Evolutionary conservation across 805 yeast genomes (phyloP), one percentile per base, ranked within the genome.

Genomic region (Starmerella stigmatis): DNA sequence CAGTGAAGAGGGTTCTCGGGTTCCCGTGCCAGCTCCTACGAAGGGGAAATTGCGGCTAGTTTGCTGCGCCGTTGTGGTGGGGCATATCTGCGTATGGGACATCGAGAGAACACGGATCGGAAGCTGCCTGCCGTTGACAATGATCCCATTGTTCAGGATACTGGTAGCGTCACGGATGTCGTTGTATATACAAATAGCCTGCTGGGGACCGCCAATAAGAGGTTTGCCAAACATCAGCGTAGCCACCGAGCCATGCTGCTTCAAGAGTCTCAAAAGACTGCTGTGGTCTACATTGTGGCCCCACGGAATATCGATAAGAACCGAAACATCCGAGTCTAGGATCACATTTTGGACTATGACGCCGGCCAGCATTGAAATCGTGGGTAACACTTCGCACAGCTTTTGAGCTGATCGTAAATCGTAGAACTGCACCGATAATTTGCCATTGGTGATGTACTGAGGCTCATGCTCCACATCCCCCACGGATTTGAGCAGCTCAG

Each of bases 301-400:
- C 44, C 48, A 40, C 4, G 44, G 48, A n/a, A 45, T 23, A 8
- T 45, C 41, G 11, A 45, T 20, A 4, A 34, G 23, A 8, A 34
- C 38, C 10, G 41, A 43, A 23, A 27, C 33, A 16, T 21, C 21
- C 4, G 16, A 7, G 9, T 33, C 29, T 16, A 28, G 30, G n/a
- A 17, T 13, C 19, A 17, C 25, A n/a, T 16, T n/a, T 3, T 9
- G 28, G 6, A 26, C 13, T 3, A 12, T 10, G 7, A 33, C 42
- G 10, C 34, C 35, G 3, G 26, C 11, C 8, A 44, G 22, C 13
- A 12, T 19, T 17, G 36, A 26, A 15, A 23, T n/a, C 4, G 26
- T n/a, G 19, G 17, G 20, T 17, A 39, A 15, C 12, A 10, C 5
- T 11, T 22, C 33, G 9, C 20, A 17, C 5, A 44, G 32, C 15